phyloP scores from a whole-genome alignment of 2,329 filamentous ascomycete genomes.

The Penicillium oxalicum region DNA sequence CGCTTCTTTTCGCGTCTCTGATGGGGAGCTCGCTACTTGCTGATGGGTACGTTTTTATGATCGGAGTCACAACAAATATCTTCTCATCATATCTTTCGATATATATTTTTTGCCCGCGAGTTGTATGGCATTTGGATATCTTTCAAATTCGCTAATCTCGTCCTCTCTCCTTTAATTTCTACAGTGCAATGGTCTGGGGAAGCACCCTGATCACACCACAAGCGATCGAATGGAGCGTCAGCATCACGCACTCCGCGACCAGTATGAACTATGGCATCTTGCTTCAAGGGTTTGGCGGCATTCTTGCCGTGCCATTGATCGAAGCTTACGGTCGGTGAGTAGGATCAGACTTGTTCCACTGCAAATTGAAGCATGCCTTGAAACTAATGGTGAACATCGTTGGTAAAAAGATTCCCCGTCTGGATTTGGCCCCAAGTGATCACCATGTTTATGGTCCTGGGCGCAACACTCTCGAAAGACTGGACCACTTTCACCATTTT shows the following conservation, averaged over 20 bases:
- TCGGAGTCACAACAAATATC: neutral
- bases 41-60: constrained; percentile 25
- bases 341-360: too few species aligned
- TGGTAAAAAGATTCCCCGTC: constrained; percentile 31
- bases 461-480: constrained; percentile 34
- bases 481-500: constrained; percentile 38
- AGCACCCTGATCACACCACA: constrained; percentile 36
- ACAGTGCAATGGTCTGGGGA: constrained; percentile 38
- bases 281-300: constrained; percentile 34
- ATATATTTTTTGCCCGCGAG: too few species aligned
- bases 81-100: too few species aligned
- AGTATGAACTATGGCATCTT: constrained; percentile 38
- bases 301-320: constrained; percentile 35
- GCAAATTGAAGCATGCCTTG: too few species aligned
- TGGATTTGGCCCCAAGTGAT: constrained; percentile 40
- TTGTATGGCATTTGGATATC: too few species aligned
- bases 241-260: constrained; percentile 29
- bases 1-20: constrained; percentile 28
- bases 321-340: constrained; percentile 38
- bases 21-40: constrained; percentile 33
- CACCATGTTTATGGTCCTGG: constrained; percentile 36
- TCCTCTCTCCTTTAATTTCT: neutral
- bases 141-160: neutral
- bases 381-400: neutral
- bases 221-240: constrained; percentile 32